phyloP scores from a whole-genome alignment of 805 yeast genomes.

The Spathaspora hagerdaliae region DNA sequence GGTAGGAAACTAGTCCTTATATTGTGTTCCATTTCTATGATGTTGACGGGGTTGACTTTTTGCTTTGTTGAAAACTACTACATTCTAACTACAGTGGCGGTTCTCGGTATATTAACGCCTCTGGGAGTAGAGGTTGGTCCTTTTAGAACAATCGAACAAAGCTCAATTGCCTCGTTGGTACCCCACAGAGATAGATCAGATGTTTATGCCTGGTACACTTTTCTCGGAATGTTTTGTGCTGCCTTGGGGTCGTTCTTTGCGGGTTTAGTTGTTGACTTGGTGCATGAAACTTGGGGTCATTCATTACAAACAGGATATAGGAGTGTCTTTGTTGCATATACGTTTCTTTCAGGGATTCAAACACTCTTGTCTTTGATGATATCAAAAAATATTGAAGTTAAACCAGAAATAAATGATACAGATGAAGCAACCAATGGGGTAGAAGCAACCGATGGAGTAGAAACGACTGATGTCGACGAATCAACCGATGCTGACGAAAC shows the following conservation, averaged over 20 bases:
- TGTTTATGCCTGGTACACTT: constrained; percentile 55
- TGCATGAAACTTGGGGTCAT: constrained; percentile 12
- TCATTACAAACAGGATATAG: constrained; percentile 23
- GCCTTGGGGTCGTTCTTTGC: constrained; percentile 44
- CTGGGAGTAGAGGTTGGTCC: constrained; percentile 61
- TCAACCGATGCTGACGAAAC: constrained; percentile 9
- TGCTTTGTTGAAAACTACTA: constrained; percentile 26
- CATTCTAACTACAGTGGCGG: constrained; percentile 34
- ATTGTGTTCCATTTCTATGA: constrained; percentile 39
- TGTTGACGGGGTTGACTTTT: constrained; percentile 40
- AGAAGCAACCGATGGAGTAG: not conserved
- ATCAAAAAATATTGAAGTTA: constrained; percentile 15
- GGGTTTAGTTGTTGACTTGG: constrained; percentile 26
- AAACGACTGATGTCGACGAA: not conserved
- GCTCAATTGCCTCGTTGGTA: constrained; percentile 45
- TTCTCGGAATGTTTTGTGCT: constrained; percentile 44
- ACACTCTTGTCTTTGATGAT: constrained; percentile 14
- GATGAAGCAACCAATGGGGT: not conserved
- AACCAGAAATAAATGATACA: not conserved
- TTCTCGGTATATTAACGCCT: constrained; percentile 53
- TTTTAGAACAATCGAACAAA: constrained; percentile 54
- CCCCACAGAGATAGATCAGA: constrained; percentile 43
- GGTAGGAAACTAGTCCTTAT: constrained; percentile 43
- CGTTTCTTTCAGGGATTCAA: constrained; percentile 17
- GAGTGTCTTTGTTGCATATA: constrained; percentile 22